phyloP scores from a whole-genome alignment of 2,329 filamentous ascomycete species.

The Ophiocordyceps camponoti-saundersi region DNA sequence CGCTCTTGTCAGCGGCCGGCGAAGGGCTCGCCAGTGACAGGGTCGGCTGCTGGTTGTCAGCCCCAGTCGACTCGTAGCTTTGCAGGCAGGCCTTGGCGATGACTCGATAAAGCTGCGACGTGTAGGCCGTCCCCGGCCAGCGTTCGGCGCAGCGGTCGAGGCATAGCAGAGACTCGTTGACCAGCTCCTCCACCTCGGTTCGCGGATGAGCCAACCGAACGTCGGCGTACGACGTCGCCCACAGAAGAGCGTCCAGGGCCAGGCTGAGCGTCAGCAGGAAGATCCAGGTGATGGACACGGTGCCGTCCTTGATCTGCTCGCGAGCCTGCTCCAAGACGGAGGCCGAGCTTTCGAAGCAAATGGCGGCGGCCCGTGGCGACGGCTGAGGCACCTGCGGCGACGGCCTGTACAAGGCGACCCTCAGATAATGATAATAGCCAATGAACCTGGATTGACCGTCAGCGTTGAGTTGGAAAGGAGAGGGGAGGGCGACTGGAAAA shows the following conservation, averaged over 20 bases:
- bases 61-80: slow-evolving; percentile 51
- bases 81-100: slow-evolving; percentile 74
- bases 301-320: slow-evolving; percentile 59
- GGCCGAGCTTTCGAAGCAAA: slow-evolving; percentile 68
- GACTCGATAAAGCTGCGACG: slow-evolving; percentile 72
- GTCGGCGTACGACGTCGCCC: slow-evolving; percentile 76
- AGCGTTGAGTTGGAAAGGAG: neutral
- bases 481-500: slow-evolving; percentile 22
- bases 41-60: slow-evolving; percentile 7
- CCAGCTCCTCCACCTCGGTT: slow-evolving; percentile 59
- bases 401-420: slow-evolving; percentile 74
- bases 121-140: slow-evolving; percentile 81
- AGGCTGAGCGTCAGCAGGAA: slow-evolving; percentile 83
- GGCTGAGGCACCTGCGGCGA: slow-evolving; percentile 85
- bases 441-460: slow-evolving; percentile 31
- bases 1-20: slow-evolving; percentile 10
- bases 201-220: slow-evolving; percentile 57
- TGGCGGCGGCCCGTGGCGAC: slow-evolving; percentile 57
- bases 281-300: slow-evolving; percentile 83
- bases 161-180: slow-evolving; percentile 60
- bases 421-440: slow-evolving; percentile 67
- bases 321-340: slow-evolving; percentile 70
- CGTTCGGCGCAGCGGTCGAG: slow-evolving; percentile 67
- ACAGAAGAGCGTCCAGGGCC: slow-evolving; percentile 79
- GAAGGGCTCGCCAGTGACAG: slow-evolving; percentile 18